Evolutionary conservation across 441 rosid genomes (phyloP).

Genomic region (Corymbia calophylla): DNA sequence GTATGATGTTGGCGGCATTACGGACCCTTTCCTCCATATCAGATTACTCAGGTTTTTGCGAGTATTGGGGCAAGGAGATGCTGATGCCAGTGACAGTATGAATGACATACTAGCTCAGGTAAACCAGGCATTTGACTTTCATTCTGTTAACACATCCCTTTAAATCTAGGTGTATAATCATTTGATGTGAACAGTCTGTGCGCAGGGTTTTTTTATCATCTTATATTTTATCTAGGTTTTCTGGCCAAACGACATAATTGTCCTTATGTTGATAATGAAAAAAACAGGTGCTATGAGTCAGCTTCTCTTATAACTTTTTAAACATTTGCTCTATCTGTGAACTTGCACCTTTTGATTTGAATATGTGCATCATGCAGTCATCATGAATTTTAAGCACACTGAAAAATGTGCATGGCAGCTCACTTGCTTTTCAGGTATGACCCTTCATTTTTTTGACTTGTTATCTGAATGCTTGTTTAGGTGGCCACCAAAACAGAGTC

Average conservation of each 20-base stretch:
- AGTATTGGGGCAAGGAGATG: constrained; percentile 90
- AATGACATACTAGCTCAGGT: constrained; percentile 99
- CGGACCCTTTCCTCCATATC: constrained; percentile 97
- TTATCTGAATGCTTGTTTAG: constrained; percentile 28
- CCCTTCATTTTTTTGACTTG: background rate
- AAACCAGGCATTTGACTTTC: constrained; percentile 5
- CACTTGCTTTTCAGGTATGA: background rate
- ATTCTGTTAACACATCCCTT: background rate
- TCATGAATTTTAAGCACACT: background rate
- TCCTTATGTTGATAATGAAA: background rate
- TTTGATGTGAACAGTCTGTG: background rate
- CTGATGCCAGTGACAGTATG: constrained; percentile 94
- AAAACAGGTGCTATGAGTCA: background rate
- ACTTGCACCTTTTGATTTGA: background rate
- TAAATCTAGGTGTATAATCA: background rate
- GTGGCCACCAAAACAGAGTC: constrained; percentile 99
- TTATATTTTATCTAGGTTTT: background rate
- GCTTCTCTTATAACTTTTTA: background rate
- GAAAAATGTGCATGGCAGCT: background rate
- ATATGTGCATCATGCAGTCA: too few relatives aligned
- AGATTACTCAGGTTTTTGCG: constrained; percentile 86
- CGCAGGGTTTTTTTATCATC: background rate
- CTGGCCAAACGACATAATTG: background rate
- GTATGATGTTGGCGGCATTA: constrained; percentile 95
- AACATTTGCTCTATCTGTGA: background rate